Base-by-base conservation (phyloP, 2,329 filamentous ascomycete species). In the Claviceps fusiformis region DNA sequence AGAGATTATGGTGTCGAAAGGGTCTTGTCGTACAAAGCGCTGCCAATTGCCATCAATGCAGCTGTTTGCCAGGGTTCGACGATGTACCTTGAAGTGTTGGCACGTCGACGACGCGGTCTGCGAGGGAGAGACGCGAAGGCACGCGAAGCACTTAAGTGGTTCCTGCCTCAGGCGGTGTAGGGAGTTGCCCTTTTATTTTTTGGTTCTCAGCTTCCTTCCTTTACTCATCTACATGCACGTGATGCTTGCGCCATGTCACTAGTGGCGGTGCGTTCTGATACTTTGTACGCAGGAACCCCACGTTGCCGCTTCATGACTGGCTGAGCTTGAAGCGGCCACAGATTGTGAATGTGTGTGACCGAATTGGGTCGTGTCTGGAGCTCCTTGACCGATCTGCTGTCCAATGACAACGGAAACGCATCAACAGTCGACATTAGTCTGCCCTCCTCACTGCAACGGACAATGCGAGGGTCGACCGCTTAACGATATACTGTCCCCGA, bases 101-200 rank as follows among this genome's bases (percentile, higher is more conserved):
- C 68, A 70, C 68, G 68, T 66, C 60, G 56, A 59, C 62, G 68
- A 71, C 69, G 69, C 69, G 69, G 59, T 66, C 33, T 48, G 53
- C 45, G 59, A 53, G 56, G 44, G 62, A 62, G 60, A 68, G 67
- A 71, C 69, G 69, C 69, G 69, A 63, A 59, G 57, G 53, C 56
- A 70, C 68, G 69, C 68, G 68, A 65, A 65, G 60, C 65, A 70
- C 69, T 70, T 65, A 71, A 66, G 61, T 59, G 59, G 59, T 62
- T 58, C 56, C 43, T 70, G 67, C 68, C 68, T 69, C 58, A 70
- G 69, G 68, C 61, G 69, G 68, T 60, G 61, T 7, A 7, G 8
- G 11, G 9, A 35, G 37, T 31, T 33, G 39, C 15, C 27, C 55
- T 48, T 8, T 35, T 33, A 33, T 24, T 24, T 24, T 24, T 24